phyloP scores from a whole-genome alignment of 345 rosid species.

The Psidium guajava region DNA sequence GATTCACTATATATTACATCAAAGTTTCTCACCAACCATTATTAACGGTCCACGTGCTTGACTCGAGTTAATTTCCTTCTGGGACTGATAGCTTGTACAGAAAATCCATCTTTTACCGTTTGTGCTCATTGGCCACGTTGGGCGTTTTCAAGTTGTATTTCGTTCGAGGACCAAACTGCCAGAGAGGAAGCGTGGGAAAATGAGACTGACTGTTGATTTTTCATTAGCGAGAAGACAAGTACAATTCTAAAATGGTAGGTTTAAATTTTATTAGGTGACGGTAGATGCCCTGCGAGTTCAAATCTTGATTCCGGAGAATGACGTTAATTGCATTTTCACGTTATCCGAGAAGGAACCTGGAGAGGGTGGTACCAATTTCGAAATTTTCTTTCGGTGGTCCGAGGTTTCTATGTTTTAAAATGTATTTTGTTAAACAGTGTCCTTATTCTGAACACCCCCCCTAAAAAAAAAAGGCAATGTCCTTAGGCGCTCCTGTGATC shows the following conservation, averaged over 20 bases:
- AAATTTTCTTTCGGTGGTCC: not conserved
- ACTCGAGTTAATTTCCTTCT: not conserved
- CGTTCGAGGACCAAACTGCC: not conserved
- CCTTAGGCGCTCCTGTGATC: not conserved
- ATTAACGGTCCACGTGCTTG: not conserved
- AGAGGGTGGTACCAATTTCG: not conserved
- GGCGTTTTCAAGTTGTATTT: not conserved
- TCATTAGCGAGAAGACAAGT: not conserved
- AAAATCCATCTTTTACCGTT: not conserved
- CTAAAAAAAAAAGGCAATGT: not conserved
- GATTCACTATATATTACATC: not conserved
- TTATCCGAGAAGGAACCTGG: not conserved
- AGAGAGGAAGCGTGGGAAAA: not conserved
- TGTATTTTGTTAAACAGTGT: not conserved
- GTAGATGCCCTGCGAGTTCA: not conserved
- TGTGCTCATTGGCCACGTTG: not conserved
- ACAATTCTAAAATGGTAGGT: not conserved
- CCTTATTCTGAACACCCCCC: too few relatives aligned
- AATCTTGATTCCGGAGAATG: not conserved
- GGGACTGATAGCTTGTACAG: not conserved
- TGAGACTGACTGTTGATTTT: not conserved
- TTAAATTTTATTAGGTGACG: not conserved
- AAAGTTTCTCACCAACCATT: not conserved
- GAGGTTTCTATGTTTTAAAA: not conserved
- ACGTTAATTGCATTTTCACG: not conserved